These are phyloP conservation scores for Taxillus chinensis DNA, from an alignment of 164 flowering plant genomes.

Conservation along the genomic window DNA sequence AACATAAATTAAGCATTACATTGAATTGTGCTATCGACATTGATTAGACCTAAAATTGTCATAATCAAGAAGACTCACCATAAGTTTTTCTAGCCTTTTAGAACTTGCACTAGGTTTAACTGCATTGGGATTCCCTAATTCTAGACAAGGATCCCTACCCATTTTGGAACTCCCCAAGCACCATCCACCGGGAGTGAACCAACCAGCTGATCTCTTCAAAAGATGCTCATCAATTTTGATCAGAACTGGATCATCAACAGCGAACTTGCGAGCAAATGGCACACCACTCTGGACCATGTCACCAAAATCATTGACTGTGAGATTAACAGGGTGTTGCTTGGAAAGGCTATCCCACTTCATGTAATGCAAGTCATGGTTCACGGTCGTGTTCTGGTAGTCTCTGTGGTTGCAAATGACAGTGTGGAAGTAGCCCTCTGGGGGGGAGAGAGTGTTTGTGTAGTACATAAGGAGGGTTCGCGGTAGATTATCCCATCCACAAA, in stretches of 20 bases:
- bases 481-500: slow-evolving; percentile 87
- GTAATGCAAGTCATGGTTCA: slow-evolving; percentile 71
- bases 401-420: slow-evolving; percentile 70
- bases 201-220: slow-evolving; percentile 28
- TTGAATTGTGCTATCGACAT: slow-evolving; percentile 32
- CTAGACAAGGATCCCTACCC: slow-evolving; percentile 42
- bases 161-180: slow-evolving; percentile 33
- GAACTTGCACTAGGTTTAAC: slow-evolving; percentile 49
- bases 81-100: slow-evolving; percentile 53
- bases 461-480: slow-evolving; percentile 87
- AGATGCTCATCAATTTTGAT: slow-evolving; percentile 48
- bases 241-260: slow-evolving; percentile 47
- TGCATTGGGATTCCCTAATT: slow-evolving; percentile 32
- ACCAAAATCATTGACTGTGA: slow-evolving; percentile 32
- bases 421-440: slow-evolving; percentile 82
- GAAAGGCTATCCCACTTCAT: slow-evolving; percentile 59
- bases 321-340: slow-evolving; percentile 35
- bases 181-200: slow-evolving; percentile 64
- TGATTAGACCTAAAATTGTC: slow-evolving; percentile 63
- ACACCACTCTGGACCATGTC: slow-evolving; percentile 68
- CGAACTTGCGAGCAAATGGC: slow-evolving; percentile 57
- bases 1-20: neutral
- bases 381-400: slow-evolving; percentile 66
- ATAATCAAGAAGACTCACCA: slow-evolving; percentile 45
- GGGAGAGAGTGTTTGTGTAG: slow-evolving; percentile 66